These are phyloP conservation scores for Psidium guajava DNA, from an alignment of 345 rosid species.

Conservation along the genomic window DNA sequence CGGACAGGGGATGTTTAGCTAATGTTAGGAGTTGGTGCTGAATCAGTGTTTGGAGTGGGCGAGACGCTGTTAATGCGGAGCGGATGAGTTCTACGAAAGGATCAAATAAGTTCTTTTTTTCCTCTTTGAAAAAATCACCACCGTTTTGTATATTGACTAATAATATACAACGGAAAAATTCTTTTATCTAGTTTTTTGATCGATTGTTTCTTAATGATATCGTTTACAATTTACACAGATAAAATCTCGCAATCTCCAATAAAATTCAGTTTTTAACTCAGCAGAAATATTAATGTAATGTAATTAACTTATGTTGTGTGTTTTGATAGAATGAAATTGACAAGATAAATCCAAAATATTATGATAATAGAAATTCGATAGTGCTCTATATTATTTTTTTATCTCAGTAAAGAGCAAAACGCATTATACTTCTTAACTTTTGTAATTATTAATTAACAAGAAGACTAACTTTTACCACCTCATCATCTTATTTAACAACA, in stretches of 20 bases:
- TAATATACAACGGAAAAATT: background rate
- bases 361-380: background rate
- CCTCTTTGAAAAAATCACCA: too few relatives aligned
- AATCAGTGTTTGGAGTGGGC: background rate
- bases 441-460: background rate
- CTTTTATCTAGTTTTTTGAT: background rate
- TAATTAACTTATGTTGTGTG: background rate
- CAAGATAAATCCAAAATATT: background rate
- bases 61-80: background rate
- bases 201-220: background rate
- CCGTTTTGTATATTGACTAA: too few relatives aligned
- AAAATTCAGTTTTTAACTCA: background rate
- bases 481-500: background rate
- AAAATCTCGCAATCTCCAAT: background rate
- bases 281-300: accelerated
- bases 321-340: background rate
- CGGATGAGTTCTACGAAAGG: background rate
- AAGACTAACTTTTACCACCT: background rate
- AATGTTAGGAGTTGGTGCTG: background rate
- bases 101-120: background rate
- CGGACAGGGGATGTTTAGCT: background rate
- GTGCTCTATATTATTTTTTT: background rate
- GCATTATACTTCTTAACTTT: background rate
- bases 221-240: background rate
- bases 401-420: background rate